Percentiles rank a stretch among this genome's conserved stretches.
Evolutionary conservation across 192 early-diverging fungal genomes (phyloP).

Genomic region (Coemansia sp.): DNA sequence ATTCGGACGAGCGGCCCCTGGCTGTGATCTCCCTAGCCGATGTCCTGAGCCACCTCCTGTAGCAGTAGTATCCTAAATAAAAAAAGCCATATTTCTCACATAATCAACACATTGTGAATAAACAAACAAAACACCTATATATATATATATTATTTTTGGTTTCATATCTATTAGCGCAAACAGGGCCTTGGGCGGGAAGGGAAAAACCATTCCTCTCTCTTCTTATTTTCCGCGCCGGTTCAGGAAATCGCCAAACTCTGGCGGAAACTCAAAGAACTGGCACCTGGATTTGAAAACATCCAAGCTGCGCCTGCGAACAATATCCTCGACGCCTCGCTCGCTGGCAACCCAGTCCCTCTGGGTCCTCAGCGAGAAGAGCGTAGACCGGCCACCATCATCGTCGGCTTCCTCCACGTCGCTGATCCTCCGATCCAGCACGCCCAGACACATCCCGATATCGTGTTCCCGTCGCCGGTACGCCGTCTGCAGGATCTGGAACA

Average conservation of each 20-base stretch:
- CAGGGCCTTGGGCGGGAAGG: too few species aligned
- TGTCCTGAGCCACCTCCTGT: conserved; percentile 41
- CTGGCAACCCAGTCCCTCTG: conserved; percentile 70
- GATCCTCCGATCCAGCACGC: conserved; percentile 54
- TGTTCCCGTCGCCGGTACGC: conserved; percentile 69
- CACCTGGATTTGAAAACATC: conserved; percentile 71
- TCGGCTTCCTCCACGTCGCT: conserved; percentile 4
- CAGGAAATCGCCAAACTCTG: conserved; percentile 56
- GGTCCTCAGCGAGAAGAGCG: conserved; percentile 21
- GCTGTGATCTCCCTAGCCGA: conserved; percentile 51
- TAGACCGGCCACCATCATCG: background rate
- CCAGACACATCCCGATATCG: conserved; percentile 67
- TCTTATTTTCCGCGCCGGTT: conserved; percentile 19
- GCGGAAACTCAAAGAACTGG: conserved; percentile 57
- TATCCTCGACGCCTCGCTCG: conserved; percentile 70
- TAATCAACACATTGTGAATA: background rate
- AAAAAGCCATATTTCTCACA: background rate
- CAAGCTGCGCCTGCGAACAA: conserved; percentile 67
- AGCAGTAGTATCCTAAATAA: background rate
- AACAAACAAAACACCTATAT: too few species aligned
- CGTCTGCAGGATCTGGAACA: conserved; percentile 65
- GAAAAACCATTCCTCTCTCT: too few species aligned
- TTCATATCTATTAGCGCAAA: background rate
- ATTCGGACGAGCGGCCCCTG: conserved; percentile 32
- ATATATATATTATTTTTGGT: too few species aligned